Base-by-base conservation (phyloP, 177 flowering plant species). In the Vitis hybrid region DNA sequence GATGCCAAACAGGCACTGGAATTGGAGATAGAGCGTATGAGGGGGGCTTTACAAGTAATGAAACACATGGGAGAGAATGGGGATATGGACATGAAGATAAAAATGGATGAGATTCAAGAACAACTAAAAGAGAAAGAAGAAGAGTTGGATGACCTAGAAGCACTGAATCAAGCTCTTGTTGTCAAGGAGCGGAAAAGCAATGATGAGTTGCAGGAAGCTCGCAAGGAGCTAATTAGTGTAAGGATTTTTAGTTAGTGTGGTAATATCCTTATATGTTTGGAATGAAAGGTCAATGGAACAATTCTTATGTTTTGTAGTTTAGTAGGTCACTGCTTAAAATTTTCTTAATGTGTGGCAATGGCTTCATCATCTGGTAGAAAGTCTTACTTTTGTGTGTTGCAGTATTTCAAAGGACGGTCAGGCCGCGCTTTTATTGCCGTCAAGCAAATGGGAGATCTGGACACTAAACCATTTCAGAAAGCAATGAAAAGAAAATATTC, bases 141-240 rank as follows among this genome's bases (percentile, higher is more conserved):
- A 65, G 83, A 87, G 30, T 62, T 74, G 13, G 89, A 83, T 2
- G 49, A 19, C 21, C 1, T 80, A 72, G 82, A 84, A 54, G 70
- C 24, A 10, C 12, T 86, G 2, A 82, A 68, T 66, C 84, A 83
- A 71, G 19, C 81, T 17, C 85, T 87, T 1, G 65, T 86, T 51
- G 72, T 83, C 32, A 81, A 78, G 77, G 85, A 89, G 70, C 79
- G 85, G 2, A 73, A 71, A 65, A 72, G 55, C 65, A 86, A 84
- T 73, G 88, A 84, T 68, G 93, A 89, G 75, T 17, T 89, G 60
- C 88, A 84, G 64, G 86, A 81, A 2, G 93, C 90, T 64, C 85
- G 86, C 35, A 84, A 84, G 64, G 91, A 80, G 64, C 55, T 89
- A 64, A 81, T 87, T 61, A 67, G 49, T 60, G 92, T 85, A 75